These are phyloP conservation scores for Geotrichum australiense DNA, from an alignment of 1,139 yeast species.

Conservation along the genomic window DNA sequence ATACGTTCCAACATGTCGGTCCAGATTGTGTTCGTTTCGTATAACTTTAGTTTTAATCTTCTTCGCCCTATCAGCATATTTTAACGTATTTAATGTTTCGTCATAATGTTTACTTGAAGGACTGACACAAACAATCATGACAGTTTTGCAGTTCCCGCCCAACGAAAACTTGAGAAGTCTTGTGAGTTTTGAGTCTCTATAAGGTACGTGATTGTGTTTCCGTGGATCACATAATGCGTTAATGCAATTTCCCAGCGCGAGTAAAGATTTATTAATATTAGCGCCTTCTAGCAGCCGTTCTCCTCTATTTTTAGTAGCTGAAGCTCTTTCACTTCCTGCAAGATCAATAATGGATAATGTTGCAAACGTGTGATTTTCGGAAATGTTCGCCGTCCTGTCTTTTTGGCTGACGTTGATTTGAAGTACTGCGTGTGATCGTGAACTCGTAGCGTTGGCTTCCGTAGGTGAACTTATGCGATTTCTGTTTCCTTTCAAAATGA, in stretches of 20 bases:
- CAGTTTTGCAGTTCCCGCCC: conserved; percentile 93
- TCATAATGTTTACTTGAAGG: conserved; percentile 84
- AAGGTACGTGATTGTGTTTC: conserved; percentile 67
- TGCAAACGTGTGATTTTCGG: conserved; percentile 65
- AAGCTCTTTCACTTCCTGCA: conserved; percentile 93
- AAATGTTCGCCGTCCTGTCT: conserved; percentile 54
- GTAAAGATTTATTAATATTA: conserved; percentile 77
- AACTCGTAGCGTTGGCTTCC: conserved; percentile 82
- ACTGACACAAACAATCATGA: conserved; percentile 89
- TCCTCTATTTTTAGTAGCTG: conserved; percentile 80
- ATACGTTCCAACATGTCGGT: conserved; percentile 83
- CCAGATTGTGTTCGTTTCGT: conserved; percentile 69
- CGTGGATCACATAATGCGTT: conserved; percentile 58
- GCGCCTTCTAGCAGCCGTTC: conserved; percentile 82
- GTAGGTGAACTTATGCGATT: conserved; percentile 83
- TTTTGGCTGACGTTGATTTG: conserved; percentile 68
- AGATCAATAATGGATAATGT: conserved; percentile 80
- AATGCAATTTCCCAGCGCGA: conserved; percentile 80
- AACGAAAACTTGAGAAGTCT: conserved; percentile 73
- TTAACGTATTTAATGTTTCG: conserved; percentile 82
- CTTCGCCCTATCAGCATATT: conserved; percentile 86
- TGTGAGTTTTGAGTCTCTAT: conserved; percentile 78
- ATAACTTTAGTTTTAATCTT: conserved; percentile 77
- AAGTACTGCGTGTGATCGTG: conserved; percentile 87
- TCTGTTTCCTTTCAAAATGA: conserved; percentile 64